Conservation (phyloP, 2,329 filamentous ascomycete species). For the Ophiostoma pallidulum region DNA sequence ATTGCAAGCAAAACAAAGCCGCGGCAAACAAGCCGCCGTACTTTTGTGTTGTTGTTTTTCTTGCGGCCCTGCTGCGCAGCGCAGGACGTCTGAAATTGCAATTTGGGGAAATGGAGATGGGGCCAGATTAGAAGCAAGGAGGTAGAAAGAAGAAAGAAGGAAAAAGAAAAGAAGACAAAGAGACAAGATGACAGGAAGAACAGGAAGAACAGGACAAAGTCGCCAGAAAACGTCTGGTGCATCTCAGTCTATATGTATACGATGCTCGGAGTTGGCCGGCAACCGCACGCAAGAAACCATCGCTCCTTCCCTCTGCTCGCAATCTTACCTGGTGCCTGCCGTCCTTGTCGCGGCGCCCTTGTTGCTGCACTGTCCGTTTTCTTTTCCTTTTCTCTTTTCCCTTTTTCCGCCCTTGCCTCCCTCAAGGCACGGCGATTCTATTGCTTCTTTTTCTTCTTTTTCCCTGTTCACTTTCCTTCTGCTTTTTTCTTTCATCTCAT, state of each 20-base stretch:
- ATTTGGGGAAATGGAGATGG: too few relatives aligned
- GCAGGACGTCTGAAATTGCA: constrained; percentile 6
- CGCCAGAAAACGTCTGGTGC: not conserved
- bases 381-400: not conserved
- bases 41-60: not conserved
- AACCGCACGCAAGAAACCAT: too few relatives aligned
- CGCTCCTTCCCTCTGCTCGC: too few relatives aligned
- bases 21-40: not conserved
- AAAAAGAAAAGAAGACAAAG: not conserved
- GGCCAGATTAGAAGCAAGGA: too few relatives aligned
- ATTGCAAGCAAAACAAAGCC: not conserved
- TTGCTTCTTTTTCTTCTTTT: not conserved
- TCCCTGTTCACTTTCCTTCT: not conserved
- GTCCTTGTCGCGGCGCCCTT: too few relatives aligned
- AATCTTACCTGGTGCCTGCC: too few relatives aligned
- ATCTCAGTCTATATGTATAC: not conserved
- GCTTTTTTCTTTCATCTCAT: not conserved
- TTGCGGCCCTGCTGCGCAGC: not conserved
- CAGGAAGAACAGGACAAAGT: not conserved
- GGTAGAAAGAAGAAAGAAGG: not conserved
- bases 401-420: not conserved
- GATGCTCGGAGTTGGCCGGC: too few relatives aligned
- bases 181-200: not conserved
- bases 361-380: too few relatives aligned
- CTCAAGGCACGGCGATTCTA: too few relatives aligned